Evolutionary conservation across 768 basidiomycete species (phyloP).

Genomic region (Podaxis sp.): DNA sequence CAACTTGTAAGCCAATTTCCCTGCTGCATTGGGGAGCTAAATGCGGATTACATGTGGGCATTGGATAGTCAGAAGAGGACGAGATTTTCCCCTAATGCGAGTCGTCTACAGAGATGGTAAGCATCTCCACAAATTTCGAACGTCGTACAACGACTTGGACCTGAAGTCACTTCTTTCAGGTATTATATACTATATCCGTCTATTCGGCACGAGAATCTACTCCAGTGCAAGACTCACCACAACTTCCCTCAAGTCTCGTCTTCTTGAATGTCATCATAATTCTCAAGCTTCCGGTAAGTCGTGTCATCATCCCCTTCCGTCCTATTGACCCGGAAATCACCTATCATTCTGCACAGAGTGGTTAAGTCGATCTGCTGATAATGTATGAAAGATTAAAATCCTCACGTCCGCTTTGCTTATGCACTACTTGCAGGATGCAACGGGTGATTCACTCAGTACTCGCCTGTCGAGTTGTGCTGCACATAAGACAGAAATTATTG

Average conservation of each 20-base stretch:
- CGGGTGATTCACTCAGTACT: background rate
- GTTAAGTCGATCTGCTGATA: background rate
- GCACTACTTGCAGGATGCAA: background rate
- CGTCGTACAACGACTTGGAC: no score
- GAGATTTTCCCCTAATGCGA: background rate
- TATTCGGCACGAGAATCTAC: background rate
- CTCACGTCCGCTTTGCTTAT: background rate
- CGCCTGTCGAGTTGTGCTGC: constrained; percentile 5
- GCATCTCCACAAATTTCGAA: background rate
- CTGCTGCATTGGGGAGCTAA: background rate
- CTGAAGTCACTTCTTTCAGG: background rate
- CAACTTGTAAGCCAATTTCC: background rate
- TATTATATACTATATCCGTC: background rate
- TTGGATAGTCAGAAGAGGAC: background rate
- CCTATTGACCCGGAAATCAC: no score
- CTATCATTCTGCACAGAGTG: background rate
- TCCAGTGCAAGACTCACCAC: no score
- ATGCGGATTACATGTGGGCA: background rate
- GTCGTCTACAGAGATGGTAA: constrained; percentile 6
- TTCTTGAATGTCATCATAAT: background rate
- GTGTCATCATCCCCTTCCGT: no score
- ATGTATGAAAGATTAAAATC: background rate
- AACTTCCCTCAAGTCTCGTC: background rate
- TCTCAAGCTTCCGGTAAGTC: background rate
- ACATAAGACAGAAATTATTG: background rate